Percentiles rank a stretch among this genome's conserved stretches.
Conservation (phyloP, 2,329 filamentous ascomycete genomes). For the Phialophora chinensis region DNA sequence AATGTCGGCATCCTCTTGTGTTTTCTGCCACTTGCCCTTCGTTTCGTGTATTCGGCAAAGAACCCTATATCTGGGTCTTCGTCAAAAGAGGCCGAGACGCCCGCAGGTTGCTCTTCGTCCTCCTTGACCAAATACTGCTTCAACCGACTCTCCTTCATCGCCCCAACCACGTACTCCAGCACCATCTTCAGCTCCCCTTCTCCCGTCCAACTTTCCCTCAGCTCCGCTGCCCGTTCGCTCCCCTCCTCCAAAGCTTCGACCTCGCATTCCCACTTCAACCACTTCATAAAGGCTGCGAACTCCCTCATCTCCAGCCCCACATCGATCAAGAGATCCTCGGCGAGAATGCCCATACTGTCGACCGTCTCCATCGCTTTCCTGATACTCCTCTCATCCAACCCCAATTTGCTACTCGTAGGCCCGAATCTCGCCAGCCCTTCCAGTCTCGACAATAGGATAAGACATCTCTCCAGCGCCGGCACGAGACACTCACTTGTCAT, state of each 20-base stretch:
- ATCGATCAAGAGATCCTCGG: conserved; percentile 73
- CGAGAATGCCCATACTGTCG: conserved; percentile 75
- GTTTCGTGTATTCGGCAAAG: conserved; percentile 55
- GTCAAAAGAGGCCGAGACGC: conserved; percentile 11
- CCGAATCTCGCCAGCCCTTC: conserved; percentile 83
- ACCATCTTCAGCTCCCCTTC: conserved; percentile 74
- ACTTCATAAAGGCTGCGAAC: conserved; percentile 78
- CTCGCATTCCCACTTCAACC: conserved; percentile 84
- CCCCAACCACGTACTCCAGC: conserved; percentile 73
- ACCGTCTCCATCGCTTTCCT: conserved; percentile 70
- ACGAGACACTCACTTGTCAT: conserved; percentile 87
- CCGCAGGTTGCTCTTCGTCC: conserved; percentile 34
- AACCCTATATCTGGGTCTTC: conserved; percentile 45
- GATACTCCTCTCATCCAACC: conserved; percentile 66
- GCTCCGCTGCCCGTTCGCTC: conserved; percentile 67
- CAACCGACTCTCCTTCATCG: conserved; percentile 43
- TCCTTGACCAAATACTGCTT: conserved; percentile 44
- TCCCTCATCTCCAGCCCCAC: conserved; percentile 78
- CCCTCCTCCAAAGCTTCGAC: conserved; percentile 70
- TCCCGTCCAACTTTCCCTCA: conserved; percentile 65
- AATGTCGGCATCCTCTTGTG: conserved; percentile 63
- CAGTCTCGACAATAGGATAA: conserved; percentile 80
- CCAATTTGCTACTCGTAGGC: conserved; percentile 68
- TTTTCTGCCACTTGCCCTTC: conserved; percentile 56
- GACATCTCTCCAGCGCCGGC: conserved; percentile 82